Evolutionary conservation across 2,329 filamentous ascomycete species (phyloP), one percentile per base, ranked within the genome.

Genomic region (Microsporum audouinii): DNA sequence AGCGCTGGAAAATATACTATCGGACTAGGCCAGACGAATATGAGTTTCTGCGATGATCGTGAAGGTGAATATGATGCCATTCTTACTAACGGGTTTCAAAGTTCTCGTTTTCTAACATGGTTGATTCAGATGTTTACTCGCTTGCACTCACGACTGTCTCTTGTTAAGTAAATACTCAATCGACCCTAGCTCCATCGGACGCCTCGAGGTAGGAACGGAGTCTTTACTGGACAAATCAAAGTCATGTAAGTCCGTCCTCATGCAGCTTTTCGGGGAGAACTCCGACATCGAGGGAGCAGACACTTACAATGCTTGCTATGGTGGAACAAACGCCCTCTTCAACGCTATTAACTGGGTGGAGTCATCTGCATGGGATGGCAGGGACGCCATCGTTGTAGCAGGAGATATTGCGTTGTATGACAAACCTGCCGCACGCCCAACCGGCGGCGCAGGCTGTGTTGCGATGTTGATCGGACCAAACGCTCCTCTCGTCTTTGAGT

Each of bases 21-120:
- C 77, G 89, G 89, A 75, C 86, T 94, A 61, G 89, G 89, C 70
- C 89, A 92, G 82, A 91, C 88, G 72, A 89, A 88, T 79, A 94
- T 94, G 89, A 86, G 85, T 80, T 94, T 94, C 79, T 92, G 89
- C 75, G 89, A 92, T 77, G 89, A 94, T 72, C 85, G 88, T 72
- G 89, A 94, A 80, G 88, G 88, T 91, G 75, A 75, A 79, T 36
- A 34, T 6, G 34, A 29, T n/a, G 10, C 53, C 53, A n/a, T 38
- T 27, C 17, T 27, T 43, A 33, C 33, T 61, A n/a, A 8, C 10
- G 23, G 23, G 17, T 12, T n/a, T 27, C 17, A 23, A 23, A 23
- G 17, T 23, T 23, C 17, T 23, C 17, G 17, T 23, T 23, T 31
- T 31, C n/a, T 45, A 23, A 31, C 38, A 23, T 34, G n/a, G 34